phyloP scores from a whole-genome alignment of 2,329 filamentous ascomycete species.

The Verticillium alfalfae region DNA sequence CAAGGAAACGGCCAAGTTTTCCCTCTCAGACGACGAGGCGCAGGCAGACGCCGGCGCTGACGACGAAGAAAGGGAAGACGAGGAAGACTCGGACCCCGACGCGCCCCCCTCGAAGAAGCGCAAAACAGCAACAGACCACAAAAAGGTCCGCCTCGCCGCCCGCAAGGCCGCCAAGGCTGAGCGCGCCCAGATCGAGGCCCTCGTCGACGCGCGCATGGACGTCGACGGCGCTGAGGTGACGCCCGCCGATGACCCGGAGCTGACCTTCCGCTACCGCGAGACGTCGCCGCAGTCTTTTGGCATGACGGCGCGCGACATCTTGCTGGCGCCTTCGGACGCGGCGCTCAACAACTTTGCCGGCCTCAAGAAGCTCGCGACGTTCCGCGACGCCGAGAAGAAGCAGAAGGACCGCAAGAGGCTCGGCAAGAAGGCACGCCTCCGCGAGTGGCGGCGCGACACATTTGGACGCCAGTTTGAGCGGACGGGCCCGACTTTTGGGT shows the following conservation, averaged over 20 bases:
- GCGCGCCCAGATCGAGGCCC: conserved; percentile 74
- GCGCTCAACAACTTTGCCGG: conserved; percentile 87
- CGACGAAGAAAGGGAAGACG: conserved; percentile 20
- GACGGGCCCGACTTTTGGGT: conserved; percentile 36
- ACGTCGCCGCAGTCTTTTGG: conserved; percentile 88
- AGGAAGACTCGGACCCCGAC: conserved; percentile 34
- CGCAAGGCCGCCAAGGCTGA: conserved; percentile 75
- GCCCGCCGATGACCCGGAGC: conserved; percentile 28
- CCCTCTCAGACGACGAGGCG: conserved; percentile 45
- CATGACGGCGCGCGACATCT: conserved; percentile 82
- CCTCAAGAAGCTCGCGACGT: conserved; percentile 89
- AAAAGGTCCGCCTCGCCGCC: conserved; percentile 50
- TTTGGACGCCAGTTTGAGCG: conserved; percentile 55
- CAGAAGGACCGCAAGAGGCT: conserved; percentile 79
- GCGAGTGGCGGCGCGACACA: conserved; percentile 72
- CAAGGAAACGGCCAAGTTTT: conserved; percentile 48
- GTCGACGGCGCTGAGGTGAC: conserved; percentile 58
- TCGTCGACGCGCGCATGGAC: conserved; percentile 77
- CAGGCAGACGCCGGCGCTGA: conserved; percentile 12
- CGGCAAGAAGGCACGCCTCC: conserved; percentile 84
- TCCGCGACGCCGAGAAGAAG: conserved; percentile 86
- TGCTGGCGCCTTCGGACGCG: conserved; percentile 78
- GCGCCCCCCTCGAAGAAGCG: conserved; percentile 46
- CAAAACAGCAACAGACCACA: conserved; percentile 52
- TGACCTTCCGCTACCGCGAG: conserved; percentile 82